phyloP scores from a whole-genome alignment of 1,284 basidiomycete species.

The Cutaneotrichosporon cutaneum region DNA sequence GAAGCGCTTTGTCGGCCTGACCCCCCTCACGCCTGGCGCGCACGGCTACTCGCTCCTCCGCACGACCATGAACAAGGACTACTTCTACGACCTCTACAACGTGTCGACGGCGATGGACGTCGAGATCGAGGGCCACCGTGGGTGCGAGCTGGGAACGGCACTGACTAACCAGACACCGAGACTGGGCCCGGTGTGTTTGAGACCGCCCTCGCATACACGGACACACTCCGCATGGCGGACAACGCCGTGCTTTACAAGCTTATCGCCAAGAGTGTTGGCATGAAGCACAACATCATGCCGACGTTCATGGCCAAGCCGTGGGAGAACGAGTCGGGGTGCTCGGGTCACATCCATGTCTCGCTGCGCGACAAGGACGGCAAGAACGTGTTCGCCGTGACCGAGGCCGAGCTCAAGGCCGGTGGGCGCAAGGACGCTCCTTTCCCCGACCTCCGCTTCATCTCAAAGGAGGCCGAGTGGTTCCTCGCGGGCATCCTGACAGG shows the following conservation, averaged over 20 bases:
- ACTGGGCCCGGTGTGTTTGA: conserved; percentile 90
- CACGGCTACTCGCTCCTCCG: conserved; percentile 89
- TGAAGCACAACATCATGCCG: conserved; percentile 81
- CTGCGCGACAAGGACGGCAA: conserved; percentile 67
- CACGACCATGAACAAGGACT: conserved; percentile 81
- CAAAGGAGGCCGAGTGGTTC: conserved; percentile 84
- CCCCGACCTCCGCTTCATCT: conserved; percentile 79
- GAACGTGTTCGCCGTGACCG: conserved; percentile 69
- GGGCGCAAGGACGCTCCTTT: conserved; percentile 67
- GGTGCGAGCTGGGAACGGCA: conserved; percentile 42
- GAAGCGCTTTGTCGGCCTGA: conserved; percentile 73
- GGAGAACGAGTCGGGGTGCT: conserved; percentile 86
- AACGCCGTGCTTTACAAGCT: conserved; percentile 93
- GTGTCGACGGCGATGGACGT: conserved; percentile 71
- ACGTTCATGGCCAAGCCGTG: conserved; percentile 99
- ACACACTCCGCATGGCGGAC: conserved; percentile 83
- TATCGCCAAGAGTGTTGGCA: conserved; percentile 85
- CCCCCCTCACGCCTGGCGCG: conserved; percentile 86
- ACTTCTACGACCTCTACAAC: conserved; percentile 87
- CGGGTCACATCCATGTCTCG: conserved; percentile 91
- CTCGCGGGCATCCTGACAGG: conserved; percentile 86
- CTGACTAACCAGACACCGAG: conserved; percentile 73
- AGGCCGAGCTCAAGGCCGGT: conserved; percentile 62
- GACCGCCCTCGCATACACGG: conserved; percentile 87
- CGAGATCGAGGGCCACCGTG: conserved; percentile 87